Evolutionary conservation across 305 asterid species (phyloP).

Genomic region (Solanum chacoense): DNA sequence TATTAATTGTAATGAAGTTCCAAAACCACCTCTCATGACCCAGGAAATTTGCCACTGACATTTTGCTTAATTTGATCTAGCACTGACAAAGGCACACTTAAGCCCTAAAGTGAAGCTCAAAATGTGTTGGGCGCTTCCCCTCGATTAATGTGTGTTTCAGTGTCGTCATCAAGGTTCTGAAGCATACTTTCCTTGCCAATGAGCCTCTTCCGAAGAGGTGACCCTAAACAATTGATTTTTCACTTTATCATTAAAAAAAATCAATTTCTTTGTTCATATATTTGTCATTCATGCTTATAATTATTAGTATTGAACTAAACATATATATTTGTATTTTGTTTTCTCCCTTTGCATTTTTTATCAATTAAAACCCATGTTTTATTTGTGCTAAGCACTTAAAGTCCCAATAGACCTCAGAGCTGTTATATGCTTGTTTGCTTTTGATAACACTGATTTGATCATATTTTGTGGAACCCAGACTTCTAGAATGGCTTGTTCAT

Average conservation of each 20-base stretch:
- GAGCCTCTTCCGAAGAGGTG: neutral
- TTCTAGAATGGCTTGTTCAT: neutral
- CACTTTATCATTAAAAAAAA: neutral
- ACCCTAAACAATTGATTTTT: neutral
- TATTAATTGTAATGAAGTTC: neutral
- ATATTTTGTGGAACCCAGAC: neutral
- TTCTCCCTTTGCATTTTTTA: neutral
- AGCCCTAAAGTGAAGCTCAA: neutral
- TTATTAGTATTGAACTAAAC: neutral
- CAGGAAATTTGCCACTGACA: neutral
- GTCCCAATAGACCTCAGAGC: neutral
- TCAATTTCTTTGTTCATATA: neutral
- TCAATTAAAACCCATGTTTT: neutral
- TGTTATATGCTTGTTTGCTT: neutral
- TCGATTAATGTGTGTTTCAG: neutral
- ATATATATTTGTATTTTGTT: neutral
- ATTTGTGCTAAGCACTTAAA: neutral
- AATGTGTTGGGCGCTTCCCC: neutral
- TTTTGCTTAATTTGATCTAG: neutral
- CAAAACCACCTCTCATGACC: neutral
- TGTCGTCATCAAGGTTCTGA: neutral
- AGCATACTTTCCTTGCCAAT: neutral
- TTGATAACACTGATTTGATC: neutral
- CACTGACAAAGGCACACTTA: neutral
- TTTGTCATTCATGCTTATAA: neutral